A percentile compares a stretch with the other conserved stretches of the same genome.
These are phyloP conservation scores for Ettlia oleoabundans DNA, from an alignment of 139 green algal genomes.

Conservation along the genomic window DNA sequence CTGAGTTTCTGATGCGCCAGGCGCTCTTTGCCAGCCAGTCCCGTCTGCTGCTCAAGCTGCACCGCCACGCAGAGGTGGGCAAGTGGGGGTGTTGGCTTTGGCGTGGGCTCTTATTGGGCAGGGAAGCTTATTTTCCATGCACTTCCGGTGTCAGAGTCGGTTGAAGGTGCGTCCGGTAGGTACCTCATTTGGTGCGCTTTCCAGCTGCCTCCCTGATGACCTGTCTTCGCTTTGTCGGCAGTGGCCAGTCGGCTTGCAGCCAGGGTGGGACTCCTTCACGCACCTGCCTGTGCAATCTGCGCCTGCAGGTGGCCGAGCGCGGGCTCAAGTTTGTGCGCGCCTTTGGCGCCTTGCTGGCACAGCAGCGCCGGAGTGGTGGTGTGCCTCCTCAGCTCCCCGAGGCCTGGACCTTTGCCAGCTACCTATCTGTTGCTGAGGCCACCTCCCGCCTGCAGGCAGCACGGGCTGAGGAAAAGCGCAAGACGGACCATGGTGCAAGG, in stretches of 20 bases:
- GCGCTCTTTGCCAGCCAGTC: slow-evolving; percentile 89
- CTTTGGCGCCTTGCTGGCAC: slow-evolving; percentile 52
- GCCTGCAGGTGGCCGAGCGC: slow-evolving; percentile 76
- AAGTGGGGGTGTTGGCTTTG: background rate
- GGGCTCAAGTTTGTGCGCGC: slow-evolving; percentile 72
- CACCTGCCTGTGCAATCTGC: too few relatives aligned
- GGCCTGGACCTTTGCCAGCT: slow-evolving; percentile 75
- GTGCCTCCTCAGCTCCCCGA: slow-evolving; percentile 62
- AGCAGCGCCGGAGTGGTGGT: slow-evolving; percentile 28
- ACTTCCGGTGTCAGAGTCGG: too few relatives aligned
- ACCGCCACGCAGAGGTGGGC: slow-evolving; percentile 42
- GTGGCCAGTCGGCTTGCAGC: too few relatives aligned
- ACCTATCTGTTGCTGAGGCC: slow-evolving; percentile 54
- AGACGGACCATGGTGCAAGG: background rate
- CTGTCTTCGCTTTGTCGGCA: too few relatives aligned
- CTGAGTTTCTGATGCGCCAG: slow-evolving; percentile 84
- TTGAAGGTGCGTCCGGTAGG: too few relatives aligned
- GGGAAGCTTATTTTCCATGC: too few relatives aligned
- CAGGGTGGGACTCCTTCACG: too few relatives aligned
- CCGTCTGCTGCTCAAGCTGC: slow-evolving; percentile 63
- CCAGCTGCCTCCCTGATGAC: too few relatives aligned
- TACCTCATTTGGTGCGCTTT: too few relatives aligned
- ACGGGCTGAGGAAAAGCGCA: background rate
- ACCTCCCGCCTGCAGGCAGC: slow-evolving; percentile 3
- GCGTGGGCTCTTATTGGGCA: background rate